Conservation (phyloP, 2,329 filamentous ascomycete genomes). For the Pseudogymnoascus sp. region DNA sequence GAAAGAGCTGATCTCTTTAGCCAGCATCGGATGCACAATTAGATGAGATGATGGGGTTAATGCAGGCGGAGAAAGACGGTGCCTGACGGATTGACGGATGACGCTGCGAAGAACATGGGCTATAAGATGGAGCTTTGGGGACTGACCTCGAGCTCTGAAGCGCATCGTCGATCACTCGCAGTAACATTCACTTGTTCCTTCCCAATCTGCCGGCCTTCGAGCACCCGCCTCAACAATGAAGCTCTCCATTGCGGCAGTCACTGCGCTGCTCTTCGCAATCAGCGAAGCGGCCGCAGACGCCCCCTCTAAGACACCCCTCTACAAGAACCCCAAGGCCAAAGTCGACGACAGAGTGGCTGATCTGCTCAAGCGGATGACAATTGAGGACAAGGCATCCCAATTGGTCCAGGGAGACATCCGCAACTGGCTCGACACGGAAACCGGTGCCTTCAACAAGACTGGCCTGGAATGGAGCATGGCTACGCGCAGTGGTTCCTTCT, state of each 20-base stretch:
- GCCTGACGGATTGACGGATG: background rate
- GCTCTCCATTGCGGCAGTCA: conserved; percentile 1
- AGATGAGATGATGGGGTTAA: conserved; percentile 7
- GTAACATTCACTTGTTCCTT: background rate
- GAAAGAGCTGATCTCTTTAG: background rate
- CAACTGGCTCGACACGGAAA: conserved; percentile 65
- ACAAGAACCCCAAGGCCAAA: conserved; percentile 55
- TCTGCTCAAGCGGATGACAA: conserved; percentile 63
- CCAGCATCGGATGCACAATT: background rate
- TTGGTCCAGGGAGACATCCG: conserved; percentile 61
- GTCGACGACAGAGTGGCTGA: conserved; percentile 59
- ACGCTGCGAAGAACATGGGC: background rate
- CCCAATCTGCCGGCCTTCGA: background rate
- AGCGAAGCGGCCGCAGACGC: background rate
- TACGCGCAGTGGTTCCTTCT: conserved; percentile 49
- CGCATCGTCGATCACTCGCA: background rate
- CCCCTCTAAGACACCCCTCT: conserved; percentile 36
- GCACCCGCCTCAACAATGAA: background rate
- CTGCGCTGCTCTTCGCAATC: conserved; percentile 5
- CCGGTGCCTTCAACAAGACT: conserved; percentile 57
- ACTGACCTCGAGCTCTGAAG: background rate
- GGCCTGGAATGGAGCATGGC: conserved; percentile 59
- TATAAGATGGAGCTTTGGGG: background rate
- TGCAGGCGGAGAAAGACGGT: background rate
- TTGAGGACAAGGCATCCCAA: conserved; percentile 66